phyloP scores from a whole-genome alignment of 345 rosid genomes.

The Eutrema yunnanense region DNA sequence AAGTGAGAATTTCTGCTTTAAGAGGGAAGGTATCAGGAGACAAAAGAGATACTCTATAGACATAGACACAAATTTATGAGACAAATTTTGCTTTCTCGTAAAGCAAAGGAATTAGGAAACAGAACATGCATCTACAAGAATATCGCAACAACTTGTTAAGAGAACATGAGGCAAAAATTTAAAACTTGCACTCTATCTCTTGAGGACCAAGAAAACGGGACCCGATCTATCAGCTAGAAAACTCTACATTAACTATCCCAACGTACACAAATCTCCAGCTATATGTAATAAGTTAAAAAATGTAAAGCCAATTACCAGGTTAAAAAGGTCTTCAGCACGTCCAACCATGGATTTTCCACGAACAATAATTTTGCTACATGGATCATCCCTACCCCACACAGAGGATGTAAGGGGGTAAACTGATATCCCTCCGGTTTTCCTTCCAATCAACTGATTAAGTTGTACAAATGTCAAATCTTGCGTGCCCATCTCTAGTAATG shows the following conservation, averaged over 20 bases:
- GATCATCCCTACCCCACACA: slow-evolving; percentile 65
- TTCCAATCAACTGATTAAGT: slow-evolving; percentile 96
- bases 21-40: background rate
- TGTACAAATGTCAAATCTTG: slow-evolving; percentile 87
- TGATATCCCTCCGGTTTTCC: slow-evolving; percentile 96
- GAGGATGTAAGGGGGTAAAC: slow-evolving; percentile 93
- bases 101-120: background rate
- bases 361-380: slow-evolving; percentile 36
- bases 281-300: background rate
- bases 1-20: background rate
- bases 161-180: background rate
- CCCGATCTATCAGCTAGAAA: background rate
- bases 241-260: background rate
- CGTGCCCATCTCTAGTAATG: slow-evolving; percentile 98
- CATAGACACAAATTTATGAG: background rate
- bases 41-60: background rate
- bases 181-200: background rate
- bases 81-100: background rate
- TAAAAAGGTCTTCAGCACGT: background rate
- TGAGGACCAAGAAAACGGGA: background rate
- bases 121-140: background rate
- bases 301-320: background rate
- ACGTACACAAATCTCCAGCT: background rate
- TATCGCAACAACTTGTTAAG: background rate
- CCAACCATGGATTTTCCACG: slow-evolving; percentile 8